Base-by-base conservation (phyloP, 768 basidiomycete genomes). In the Mycena metata region DNA sequence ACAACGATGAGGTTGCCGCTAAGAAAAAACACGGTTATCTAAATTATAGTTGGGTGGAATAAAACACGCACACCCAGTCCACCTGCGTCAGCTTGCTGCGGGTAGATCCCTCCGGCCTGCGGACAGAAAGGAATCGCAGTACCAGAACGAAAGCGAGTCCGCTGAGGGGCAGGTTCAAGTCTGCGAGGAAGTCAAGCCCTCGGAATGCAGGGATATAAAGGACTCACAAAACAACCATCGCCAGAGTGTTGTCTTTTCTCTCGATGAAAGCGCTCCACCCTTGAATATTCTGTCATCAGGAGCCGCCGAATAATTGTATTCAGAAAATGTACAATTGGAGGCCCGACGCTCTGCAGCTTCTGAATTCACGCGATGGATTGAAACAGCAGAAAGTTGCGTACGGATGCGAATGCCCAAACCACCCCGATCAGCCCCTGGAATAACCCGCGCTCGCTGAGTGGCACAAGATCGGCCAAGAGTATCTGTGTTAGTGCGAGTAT, bases 381-480 rank as follows among this genome's bases (percentile, higher is more conserved):
- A 7, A 39, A 21, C 21, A 7, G 41, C 6, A 30, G 30, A 30
- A 30, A 30, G 30, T 30, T 30, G 35, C 65, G 36, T 26, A 71
- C 72, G 16, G 78, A 81, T 23, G 78, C 80, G 2, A 79, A 59
- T 33, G 74, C 73, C 77, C 79, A 83, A 9, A 63, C 60, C 59
- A 72, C 60, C n/a, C 76, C 78, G 26, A 81, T 33, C 12, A 83
- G 35, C 23, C 78, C 79, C 2, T 76, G 69, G 41, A 79, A 83
- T 8, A 72, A 35, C 10, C 83, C 84, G 8, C 84, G 80, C 62
- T 84, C 81, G n/a, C 76, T 72, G 11, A 85, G 78, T 16, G 84
- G 77, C 9, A 84, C 80, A 9, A 85, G 72, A 71, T 85, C 84
- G n/a, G 81, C 78, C 2, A 83, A 68, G 54, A 85, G 73, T 65